Evolutionary conservation across 106 monocot species (phyloP).

Genomic region (Iris macrosiphon): DNA sequence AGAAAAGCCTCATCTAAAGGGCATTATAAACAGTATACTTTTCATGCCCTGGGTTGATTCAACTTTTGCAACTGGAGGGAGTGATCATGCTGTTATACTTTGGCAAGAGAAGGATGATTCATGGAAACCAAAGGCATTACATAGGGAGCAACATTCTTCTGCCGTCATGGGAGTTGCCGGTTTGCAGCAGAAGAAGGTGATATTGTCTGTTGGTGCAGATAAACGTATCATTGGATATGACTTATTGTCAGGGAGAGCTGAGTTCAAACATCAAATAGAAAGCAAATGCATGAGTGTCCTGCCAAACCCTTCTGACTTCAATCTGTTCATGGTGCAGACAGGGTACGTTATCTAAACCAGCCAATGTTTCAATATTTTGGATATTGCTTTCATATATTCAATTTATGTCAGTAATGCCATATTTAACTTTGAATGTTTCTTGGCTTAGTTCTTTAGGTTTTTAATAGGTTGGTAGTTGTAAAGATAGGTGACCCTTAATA

Average conservation of each 20-base stretch:
- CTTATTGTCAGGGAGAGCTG: conserved; percentile 34
- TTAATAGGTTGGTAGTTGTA: too few relatives aligned
- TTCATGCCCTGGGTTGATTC: conserved; percentile 69
- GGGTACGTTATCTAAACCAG: conserved; percentile 72
- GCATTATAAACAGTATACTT: conserved; percentile 66
- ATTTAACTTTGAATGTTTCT: too few relatives aligned
- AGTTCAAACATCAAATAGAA: conserved; percentile 68
- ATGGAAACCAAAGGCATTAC: conserved; percentile 63
- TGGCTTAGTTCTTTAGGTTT: too few relatives aligned
- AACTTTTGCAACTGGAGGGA: conserved; percentile 81
- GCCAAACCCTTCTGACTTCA: conserved; percentile 78
- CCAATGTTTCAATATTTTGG: too few relatives aligned
- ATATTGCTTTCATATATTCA: too few relatives aligned
- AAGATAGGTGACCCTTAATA: too few relatives aligned
- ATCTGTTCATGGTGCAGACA: conserved; percentile 91
- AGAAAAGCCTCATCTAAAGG: conserved; percentile 74
- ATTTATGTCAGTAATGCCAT: too few relatives aligned
- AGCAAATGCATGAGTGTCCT: conserved; percentile 87
- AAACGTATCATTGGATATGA: conserved; percentile 81
- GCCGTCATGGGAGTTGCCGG: conserved; percentile 89
- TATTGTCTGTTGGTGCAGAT: conserved; percentile 83
- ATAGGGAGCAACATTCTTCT: conserved; percentile 67
- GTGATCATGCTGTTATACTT: conserved; percentile 81
- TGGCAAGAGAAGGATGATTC: conserved; percentile 55
- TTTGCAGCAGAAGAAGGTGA: conserved; percentile 52